Evolutionary conservation across 306 rosid genomes (phyloP).

Genomic region (Oemleria cerasiformis): DNA sequence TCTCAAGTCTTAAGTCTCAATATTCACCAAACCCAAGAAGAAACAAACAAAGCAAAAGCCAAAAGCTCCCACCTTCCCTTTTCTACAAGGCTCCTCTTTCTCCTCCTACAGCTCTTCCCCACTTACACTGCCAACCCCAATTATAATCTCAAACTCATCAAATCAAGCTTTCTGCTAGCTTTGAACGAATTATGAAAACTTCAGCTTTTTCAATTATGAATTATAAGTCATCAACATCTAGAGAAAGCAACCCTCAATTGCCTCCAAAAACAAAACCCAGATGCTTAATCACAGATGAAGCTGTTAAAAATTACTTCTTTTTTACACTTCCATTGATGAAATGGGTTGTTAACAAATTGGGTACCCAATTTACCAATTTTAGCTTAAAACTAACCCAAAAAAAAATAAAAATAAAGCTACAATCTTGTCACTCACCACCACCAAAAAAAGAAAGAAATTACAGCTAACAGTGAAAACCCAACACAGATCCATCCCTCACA

Average conservation of each 20-base stretch:
- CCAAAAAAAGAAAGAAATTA: neutral
- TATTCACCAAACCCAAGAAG: neutral
- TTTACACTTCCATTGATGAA: conserved; percentile 20
- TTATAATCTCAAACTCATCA: too few relatives aligned
- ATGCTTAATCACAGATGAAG: neutral
- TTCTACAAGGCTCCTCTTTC: neutral
- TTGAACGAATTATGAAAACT: neutral
- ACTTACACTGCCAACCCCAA: neutral
- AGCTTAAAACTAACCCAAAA: neutral
- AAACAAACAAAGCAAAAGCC: conserved; percentile 11
- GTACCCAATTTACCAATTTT: conserved; percentile 7
- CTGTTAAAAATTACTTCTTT: neutral
- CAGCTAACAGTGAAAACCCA: conserved; percentile 74
- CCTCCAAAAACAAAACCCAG: neutral
- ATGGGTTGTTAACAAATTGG: neutral
- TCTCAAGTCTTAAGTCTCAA: neutral
- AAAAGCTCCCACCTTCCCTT: neutral
- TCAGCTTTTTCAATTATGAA: neutral
- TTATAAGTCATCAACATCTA: too few relatives aligned
- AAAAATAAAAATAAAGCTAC: conserved; percentile 11
- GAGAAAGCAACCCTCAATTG: neutral
- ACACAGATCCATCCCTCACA: conserved; percentile 66
- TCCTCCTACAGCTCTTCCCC: neutral
- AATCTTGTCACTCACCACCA: neutral
- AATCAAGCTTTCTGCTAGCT: neutral